phyloP scores from a whole-genome alignment of 2,329 filamentous ascomycete species.

The Rutstroemia sydowiana region DNA sequence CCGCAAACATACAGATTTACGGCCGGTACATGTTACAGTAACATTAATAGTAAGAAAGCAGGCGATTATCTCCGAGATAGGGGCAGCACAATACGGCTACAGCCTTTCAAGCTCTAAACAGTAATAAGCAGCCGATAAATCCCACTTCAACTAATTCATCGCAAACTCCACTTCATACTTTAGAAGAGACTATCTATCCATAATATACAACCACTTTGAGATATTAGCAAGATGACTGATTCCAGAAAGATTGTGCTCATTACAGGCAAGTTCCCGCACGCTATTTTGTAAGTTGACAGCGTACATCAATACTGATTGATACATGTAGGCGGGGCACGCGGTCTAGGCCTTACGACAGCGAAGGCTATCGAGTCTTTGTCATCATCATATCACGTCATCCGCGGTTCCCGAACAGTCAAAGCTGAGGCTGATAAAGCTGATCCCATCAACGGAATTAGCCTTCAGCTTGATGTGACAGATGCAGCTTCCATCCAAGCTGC shows the following conservation, averaged over 20 bases:
- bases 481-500: conserved; percentile 13
- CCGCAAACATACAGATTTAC: no score
- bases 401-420: background rate
- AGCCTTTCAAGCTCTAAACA: no score
- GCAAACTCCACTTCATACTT: no score
- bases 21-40: no score
- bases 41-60: no score
- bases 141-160: no score
- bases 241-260: background rate
- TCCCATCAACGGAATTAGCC: background rate
- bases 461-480: conserved; percentile 12
- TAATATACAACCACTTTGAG: no score
- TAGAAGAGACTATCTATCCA: no score
- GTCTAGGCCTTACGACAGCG: background rate
- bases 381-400: background rate
- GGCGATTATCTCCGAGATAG: no score
- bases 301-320: background rate
- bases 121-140: no score
- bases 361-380: background rate
- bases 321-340: background rate
- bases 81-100: no score
- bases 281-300: background rate
- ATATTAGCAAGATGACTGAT: background rate
- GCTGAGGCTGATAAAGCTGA: background rate
- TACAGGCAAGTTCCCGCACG: background rate